Base-by-base conservation (phyloP, 805 yeast genomes). In the Candida easanensis region DNA sequence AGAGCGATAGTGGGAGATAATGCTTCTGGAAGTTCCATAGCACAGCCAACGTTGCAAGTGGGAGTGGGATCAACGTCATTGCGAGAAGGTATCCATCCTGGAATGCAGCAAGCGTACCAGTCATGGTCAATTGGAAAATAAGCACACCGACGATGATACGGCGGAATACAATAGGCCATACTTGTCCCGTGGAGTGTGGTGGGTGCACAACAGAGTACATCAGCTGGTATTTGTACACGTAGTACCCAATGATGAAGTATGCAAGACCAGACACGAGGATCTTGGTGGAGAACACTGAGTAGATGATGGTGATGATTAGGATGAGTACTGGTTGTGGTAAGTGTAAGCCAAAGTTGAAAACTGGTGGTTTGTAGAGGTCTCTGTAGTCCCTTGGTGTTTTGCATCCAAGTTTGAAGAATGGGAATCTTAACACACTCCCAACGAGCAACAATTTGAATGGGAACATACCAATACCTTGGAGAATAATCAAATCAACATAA, bases 111-210 rank as follows among this genome's bases (percentile, higher is more conserved):
- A 91, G 70, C 0, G 95, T 81, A 3, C 98, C 98, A 0, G 91
- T 88, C 87, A 90, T 89, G 11, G 96, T 88, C 46, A 91, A 65
- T 59, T 93, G 99, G 62, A 91, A 89, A 14, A 91, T 70, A 26
- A 86, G 64, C 20, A 91, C 65, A 0, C 98, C 98, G 45, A 88
- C 60, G 42, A 86, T 79, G 1, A 90, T 79, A 52, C 99, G 73
- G 54, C 96, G 73, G 57, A 86, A 84, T 2, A 91, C 82, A 38
- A 89, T 69, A 0, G 97, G 96, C 98, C 97, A 91, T 1, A 91
- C 95, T 59, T 85, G 86, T 1, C 98, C 99, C 0, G 97, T 93
- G 0, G 97, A 89, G 65, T 93, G 98, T 30, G 95, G 97, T 9
- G 95, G 90, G 62, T 93, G 98, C 25, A 88, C 89, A 69, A 93